phyloP scores from a whole-genome alignment of 441 rosid genomes.

The Corymbia calophylla region DNA sequence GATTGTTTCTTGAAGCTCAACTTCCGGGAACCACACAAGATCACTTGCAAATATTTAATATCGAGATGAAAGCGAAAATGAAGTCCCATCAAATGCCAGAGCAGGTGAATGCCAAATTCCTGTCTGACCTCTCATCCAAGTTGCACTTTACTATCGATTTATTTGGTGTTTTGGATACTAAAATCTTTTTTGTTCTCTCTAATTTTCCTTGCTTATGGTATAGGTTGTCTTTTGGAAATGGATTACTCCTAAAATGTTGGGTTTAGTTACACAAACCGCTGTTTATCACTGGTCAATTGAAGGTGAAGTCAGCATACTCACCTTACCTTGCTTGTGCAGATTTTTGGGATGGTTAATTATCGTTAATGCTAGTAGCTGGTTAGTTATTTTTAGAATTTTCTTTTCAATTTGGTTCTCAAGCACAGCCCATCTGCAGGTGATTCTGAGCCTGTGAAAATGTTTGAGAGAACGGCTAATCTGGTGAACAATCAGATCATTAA shows the following conservation, averaged over 20 bases:
- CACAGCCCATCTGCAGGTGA: slow-evolving; percentile 54
- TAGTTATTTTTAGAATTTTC: background rate
- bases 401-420: background rate
- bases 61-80: slow-evolving; percentile 92
- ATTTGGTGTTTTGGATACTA: background rate
- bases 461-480: slow-evolving; percentile 97
- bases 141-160: background rate
- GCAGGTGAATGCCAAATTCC: slow-evolving; percentile 44
- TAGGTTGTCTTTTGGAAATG: slow-evolving; percentile 99
- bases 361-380: background rate
- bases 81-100: slow-evolving; percentile 99
- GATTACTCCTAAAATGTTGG: slow-evolving; percentile 90
- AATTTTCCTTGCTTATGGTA: background rate
- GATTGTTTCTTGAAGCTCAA: slow-evolving; percentile 58
- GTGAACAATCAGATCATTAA: slow-evolving; percentile 93
- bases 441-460: slow-evolving; percentile 94
- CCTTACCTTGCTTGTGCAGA: background rate
- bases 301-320: slow-evolving; percentile 34
- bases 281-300: slow-evolving; percentile 99
- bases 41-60: slow-evolving; percentile 97
- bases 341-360: background rate
- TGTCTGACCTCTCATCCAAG: background rate
- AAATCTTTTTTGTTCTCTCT: background rate
- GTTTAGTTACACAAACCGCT: slow-evolving; percentile 85
- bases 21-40: slow-evolving; percentile 98